Percentiles rank a stretch among this genome's conserved stretches.
Conservation (phyloP, 2,329 filamentous ascomycete species). For the Scedosporium apiospermum region DNA sequence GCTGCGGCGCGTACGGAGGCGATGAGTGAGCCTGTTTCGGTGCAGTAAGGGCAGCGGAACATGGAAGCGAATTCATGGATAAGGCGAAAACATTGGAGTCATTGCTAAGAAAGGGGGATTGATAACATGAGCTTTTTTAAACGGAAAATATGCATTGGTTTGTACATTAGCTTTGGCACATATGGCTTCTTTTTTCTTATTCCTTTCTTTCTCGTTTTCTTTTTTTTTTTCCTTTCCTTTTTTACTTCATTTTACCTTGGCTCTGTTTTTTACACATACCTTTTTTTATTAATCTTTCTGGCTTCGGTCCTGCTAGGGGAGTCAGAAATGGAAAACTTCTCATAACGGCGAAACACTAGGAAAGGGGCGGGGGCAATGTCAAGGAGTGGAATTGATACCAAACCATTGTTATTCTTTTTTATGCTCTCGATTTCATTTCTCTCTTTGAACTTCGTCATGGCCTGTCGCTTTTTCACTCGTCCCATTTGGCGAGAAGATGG, state of each 20-base stretch:
- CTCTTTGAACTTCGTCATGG: neutral
- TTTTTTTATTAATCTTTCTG: neutral
- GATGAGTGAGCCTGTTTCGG: neutral
- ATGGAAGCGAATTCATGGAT: neutral
- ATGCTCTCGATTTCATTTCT: neutral
- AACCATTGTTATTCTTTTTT: neutral
- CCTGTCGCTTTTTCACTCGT: neutral
- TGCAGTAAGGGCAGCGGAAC: constrained; percentile 11
- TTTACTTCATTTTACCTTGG: neutral
- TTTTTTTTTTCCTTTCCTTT: neutral
- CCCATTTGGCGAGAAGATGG: too few relatives aligned
- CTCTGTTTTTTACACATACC: neutral
- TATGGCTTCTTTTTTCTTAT: neutral
- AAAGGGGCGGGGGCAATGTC: neutral
- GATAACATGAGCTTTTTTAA: neutral
- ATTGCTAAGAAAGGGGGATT: neutral
- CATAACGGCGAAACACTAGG: neutral
- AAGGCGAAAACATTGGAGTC: neutral
- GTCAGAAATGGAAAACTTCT: neutral
- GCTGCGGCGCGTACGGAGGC: neutral
- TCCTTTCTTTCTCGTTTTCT: neutral
- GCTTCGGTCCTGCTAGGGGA: neutral
- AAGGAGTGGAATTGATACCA: neutral
- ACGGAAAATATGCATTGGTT: too few relatives aligned
- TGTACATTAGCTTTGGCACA: neutral